Base-by-base conservation (phyloP, 2,329 filamentous ascomycete genomes). In the Beauveria sp. region DNA sequence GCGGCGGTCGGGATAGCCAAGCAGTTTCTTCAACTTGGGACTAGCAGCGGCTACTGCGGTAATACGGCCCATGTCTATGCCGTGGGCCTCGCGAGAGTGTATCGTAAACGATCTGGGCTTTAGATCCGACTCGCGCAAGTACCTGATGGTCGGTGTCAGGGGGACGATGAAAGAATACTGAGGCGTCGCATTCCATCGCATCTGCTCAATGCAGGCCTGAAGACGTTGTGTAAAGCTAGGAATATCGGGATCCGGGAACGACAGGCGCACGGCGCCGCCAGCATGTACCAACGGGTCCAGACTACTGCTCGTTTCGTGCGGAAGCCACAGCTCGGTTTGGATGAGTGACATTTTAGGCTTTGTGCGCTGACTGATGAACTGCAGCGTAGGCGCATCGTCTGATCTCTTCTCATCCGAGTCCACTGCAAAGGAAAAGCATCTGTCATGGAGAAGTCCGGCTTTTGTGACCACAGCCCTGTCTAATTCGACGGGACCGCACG, bases 381-480 rank as follows among this genome's bases (percentile, higher is more conserved):
- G 66, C 67, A 69, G 70, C 4, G 58, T 62, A 0, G 60, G 30
- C 0, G 50, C 66, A 0, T 51, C 62, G 8, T 65, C 64, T 1
- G 62, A 47, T 5, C 57, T 70, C 3, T 70, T 62, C 0, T 65
- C 66, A 1, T 66, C 65, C 3, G 67, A 66, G 38, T 73, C 68
- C 1, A 66, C 65, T 0, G 73, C 72, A 0, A 74, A 61, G 4
- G 67, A 71, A 46, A 73, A 68, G 50, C 66, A 66, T 5, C 70
- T 61, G 30, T 71, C 70, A 34, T 67, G 65, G 5, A 61, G 20
- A 6, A 71, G 67, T 0, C 70, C 69, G 1, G 65, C 65, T 26
- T 70, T 71, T 10, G 67, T 61, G 7, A 71, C 64, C 6, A 65
- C 22, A 1, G 67, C 67, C 2, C 66, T 58, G 16, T 66, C 34